Conservation (phyloP, 768 basidiomycete species). For the Termitomyces sp. region DNA sequence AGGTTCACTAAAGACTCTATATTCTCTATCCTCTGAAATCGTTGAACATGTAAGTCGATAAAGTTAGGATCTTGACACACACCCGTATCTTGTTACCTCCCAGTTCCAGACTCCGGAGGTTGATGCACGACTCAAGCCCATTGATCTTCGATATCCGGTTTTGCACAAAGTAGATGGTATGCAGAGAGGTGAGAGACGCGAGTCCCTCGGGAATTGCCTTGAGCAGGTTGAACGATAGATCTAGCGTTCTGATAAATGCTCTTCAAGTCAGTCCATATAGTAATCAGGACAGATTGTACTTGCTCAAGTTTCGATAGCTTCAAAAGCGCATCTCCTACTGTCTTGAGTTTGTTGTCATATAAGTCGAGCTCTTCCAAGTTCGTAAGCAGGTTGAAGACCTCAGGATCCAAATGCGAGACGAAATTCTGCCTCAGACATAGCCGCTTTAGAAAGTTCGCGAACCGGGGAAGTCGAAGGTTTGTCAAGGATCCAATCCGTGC, state of each 20-base stretch:
- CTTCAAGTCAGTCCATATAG: not conserved
- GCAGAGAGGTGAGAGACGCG: constrained; percentile 53
- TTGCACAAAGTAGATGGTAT: constrained; percentile 91
- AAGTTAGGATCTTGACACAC: constrained; percentile 29
- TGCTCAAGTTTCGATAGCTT: constrained; percentile 54
- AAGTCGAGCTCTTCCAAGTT: constrained; percentile 87
- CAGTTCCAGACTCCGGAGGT: constrained; percentile 81
- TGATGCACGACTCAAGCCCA: constrained; percentile 51
- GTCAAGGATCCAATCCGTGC: constrained; percentile 67
- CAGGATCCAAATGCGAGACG: constrained; percentile 68
- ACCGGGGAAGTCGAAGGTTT: constrained; percentile 69
- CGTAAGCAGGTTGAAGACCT: constrained; percentile 60
- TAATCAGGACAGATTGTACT: constrained; percentile 19
- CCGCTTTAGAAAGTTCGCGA: constrained; percentile 62
- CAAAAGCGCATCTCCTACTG: constrained; percentile 63
- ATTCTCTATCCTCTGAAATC: constrained; percentile 79
- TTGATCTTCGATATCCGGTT: constrained; percentile 86
- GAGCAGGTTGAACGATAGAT: constrained; percentile 94
- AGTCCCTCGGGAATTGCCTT: constrained; percentile 65
- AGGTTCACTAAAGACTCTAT: constrained; percentile 76
- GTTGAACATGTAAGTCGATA: not conserved
- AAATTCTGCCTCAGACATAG: constrained; percentile 88
- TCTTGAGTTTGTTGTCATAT: constrained; percentile 93
- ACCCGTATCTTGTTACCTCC: constrained; percentile 93
- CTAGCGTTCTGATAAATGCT: constrained; percentile 60